phyloP scores from a whole-genome alignment of 805 yeast genomes.

The Kluyveromyces siamensis region DNA sequence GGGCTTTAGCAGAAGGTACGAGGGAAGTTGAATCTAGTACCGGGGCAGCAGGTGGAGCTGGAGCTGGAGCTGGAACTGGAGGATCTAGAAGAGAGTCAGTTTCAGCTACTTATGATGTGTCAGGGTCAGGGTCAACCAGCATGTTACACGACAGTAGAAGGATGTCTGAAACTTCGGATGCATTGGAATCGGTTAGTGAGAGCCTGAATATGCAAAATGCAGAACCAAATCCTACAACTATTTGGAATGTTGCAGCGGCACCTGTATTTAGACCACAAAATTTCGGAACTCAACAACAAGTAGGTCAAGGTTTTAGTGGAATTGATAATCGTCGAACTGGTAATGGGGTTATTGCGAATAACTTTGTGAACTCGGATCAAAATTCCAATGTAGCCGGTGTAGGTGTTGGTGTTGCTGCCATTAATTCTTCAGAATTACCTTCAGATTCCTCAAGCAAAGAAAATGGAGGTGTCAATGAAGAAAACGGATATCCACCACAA shows the following conservation, averaged over 20 bases:
- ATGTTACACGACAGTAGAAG: constrained; percentile 5
- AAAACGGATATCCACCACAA: not conserved
- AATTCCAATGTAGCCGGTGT: not conserved
- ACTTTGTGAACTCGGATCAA: not conserved
- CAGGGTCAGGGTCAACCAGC: constrained; percentile 3
- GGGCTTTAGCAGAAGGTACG: constrained; percentile 28
- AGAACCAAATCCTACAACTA: constrained; percentile 6
- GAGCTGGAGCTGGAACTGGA: not conserved
- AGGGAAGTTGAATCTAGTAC: constrained; percentile 20
- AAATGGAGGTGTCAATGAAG: too few species aligned
- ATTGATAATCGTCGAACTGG: not conserved
- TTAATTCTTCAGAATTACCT: not conserved
- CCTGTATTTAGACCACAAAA: constrained; percentile 20
- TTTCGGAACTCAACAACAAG: not conserved
- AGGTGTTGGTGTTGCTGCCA: too few species aligned
- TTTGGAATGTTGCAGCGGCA: constrained; percentile 23
- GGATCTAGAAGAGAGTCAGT: not conserved
- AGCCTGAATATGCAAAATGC: constrained; percentile 5
- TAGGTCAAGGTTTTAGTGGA: too few species aligned
- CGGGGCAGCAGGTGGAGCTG: not conserved
- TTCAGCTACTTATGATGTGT: constrained; percentile 3
- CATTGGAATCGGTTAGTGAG: constrained; percentile 9
- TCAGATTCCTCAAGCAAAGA: not conserved
- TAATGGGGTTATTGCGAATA: not conserved
- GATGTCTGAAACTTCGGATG: constrained; percentile 7